Evolutionary conservation across 257 asterid species (phyloP).

Genomic region (Perilla frutescens): DNA sequence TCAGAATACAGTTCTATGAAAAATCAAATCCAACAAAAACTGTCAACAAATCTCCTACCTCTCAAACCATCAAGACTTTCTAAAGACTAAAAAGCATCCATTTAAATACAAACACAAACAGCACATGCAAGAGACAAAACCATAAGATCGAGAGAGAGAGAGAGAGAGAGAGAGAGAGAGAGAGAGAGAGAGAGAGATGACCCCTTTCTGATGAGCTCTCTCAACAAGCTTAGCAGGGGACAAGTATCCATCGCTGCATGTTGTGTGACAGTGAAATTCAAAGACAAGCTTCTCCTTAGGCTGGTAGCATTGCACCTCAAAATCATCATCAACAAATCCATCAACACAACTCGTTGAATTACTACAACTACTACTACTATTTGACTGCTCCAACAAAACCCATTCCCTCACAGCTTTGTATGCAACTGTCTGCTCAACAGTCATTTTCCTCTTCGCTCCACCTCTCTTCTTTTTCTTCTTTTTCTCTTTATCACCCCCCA

Average conservation of each 20-base stretch:
- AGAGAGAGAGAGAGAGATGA: constrained; percentile 36
- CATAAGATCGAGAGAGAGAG: not conserved
- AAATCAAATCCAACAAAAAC: constrained; percentile 11
- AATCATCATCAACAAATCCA: constrained; percentile 70
- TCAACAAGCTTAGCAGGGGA: constrained; percentile 95
- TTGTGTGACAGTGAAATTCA: constrained; percentile 86
- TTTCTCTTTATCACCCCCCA: constrained; percentile 65
- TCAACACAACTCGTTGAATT: constrained; percentile 36
- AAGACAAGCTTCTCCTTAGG: constrained; percentile 84
- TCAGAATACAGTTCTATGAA: constrained; percentile 18
- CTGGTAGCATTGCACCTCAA: constrained; percentile 69
- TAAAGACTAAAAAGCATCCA: constrained; percentile 7
- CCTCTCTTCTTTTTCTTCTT: constrained; percentile 96
- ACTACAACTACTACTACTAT: constrained; percentile 20
- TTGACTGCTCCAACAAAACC: constrained; percentile 75
- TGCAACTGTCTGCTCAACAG: constrained; percentile 81
- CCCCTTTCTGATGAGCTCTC: constrained; percentile 96
- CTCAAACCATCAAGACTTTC: constrained; percentile 13
- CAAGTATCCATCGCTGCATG: constrained; percentile 91
- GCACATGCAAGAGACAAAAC: constrained; percentile 29
- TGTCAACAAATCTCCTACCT: not conserved
- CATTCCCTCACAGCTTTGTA: constrained; percentile 84
- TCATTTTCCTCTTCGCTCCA: constrained; percentile 87
- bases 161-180: too few species aligned
- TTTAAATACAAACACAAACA: constrained; percentile 7